These are phyloP conservation scores for Russula vinacea DNA, from an alignment of 768 basidiomycete species.

Conservation along the genomic window DNA sequence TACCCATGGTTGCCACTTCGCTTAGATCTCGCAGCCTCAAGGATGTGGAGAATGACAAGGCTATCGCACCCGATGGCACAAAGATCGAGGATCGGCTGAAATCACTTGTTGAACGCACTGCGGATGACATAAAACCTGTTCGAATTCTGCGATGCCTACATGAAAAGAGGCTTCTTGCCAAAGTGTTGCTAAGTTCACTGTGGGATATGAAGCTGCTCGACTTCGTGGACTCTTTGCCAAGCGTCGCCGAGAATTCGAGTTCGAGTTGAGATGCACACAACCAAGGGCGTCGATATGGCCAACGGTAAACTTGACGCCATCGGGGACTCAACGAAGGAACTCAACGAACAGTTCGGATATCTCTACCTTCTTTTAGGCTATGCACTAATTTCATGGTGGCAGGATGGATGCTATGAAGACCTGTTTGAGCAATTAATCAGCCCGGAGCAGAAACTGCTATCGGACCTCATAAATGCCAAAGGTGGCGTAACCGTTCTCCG, in stretches of 20 bases:
- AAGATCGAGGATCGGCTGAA: conserved; percentile 40
- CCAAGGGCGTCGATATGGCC: conserved; percentile 21
- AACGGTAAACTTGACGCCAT: conserved; percentile 24
- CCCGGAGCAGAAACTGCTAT: conserved; percentile 25
- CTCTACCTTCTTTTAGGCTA: background rate
- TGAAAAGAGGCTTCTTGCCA: conserved; percentile 35
- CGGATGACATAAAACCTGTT: conserved; percentile 37
- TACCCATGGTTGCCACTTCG: no score
- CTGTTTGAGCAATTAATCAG: conserved; percentile 26
- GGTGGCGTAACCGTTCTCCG: conserved; percentile 31
- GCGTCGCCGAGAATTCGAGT: conserved; percentile 33
- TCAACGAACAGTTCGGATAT: conserved; percentile 28
- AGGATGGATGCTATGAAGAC: conserved; percentile 27
- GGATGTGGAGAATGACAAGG: conserved; percentile 35
- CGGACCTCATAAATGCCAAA: conserved; percentile 24
- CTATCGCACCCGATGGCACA: conserved; percentile 36
- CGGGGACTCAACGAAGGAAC: conserved; percentile 12
- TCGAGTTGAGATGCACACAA: conserved; percentile 36
- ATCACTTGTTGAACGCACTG: conserved; percentile 33
- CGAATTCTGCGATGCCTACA: conserved; percentile 38
- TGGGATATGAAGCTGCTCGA: conserved; percentile 35
- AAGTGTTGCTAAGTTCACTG: conserved; percentile 33
- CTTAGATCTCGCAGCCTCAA: conserved; percentile 33
- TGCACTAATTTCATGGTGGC: background rate
- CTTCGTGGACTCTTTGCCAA: conserved; percentile 32